phyloP scores from a whole-genome alignment of 768 basidiomycete genomes.

The Lentinula boryana region DNA sequence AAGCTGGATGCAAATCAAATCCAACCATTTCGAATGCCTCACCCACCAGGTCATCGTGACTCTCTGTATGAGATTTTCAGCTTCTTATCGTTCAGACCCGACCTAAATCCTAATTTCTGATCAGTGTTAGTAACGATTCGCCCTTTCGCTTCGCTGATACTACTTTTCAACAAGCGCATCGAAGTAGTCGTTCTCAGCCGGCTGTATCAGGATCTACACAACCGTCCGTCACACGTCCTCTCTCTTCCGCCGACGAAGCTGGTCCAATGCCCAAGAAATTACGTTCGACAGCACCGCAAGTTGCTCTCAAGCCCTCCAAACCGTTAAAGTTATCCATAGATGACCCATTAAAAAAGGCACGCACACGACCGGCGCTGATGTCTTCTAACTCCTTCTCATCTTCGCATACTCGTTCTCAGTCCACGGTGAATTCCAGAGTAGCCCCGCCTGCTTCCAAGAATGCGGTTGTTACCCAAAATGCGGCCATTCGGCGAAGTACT shows the following conservation, averaged over 20 bases:
- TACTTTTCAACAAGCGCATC: constrained; percentile 50
- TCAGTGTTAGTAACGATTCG: constrained; percentile 52
- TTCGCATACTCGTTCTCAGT: constrained; percentile 37
- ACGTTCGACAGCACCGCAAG: constrained; percentile 56
- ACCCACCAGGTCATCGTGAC: constrained; percentile 47
- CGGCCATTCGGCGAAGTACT: constrained; percentile 65
- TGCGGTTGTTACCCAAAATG: constrained; percentile 33
- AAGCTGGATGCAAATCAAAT: constrained; percentile 45
- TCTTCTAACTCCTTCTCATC: constrained; percentile 5
- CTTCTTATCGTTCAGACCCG: not conserved
- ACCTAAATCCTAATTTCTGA: constrained; percentile 7
- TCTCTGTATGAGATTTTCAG: constrained; percentile 42
- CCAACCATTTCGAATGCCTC: constrained; percentile 54
- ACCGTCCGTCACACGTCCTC: constrained; percentile 53
- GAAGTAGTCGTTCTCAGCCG: constrained; percentile 38
- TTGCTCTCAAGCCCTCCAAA: constrained; percentile 48
- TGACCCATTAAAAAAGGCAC: constrained; percentile 84
- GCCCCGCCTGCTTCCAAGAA: constrained; percentile 44
- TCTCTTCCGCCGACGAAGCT: constrained; percentile 78
- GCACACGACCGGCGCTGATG: constrained; percentile 46
- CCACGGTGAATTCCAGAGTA: constrained; percentile 52
- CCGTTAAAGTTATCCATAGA: constrained; percentile 56
- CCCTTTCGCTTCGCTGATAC: constrained; percentile 48
- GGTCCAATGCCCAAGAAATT: constrained; percentile 74
- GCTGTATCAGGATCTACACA: constrained; percentile 35